Evolutionary conservation across 495 filamentous ascomycete species (phyloP).

Genomic region (Penicillium subrubescens): DNA sequence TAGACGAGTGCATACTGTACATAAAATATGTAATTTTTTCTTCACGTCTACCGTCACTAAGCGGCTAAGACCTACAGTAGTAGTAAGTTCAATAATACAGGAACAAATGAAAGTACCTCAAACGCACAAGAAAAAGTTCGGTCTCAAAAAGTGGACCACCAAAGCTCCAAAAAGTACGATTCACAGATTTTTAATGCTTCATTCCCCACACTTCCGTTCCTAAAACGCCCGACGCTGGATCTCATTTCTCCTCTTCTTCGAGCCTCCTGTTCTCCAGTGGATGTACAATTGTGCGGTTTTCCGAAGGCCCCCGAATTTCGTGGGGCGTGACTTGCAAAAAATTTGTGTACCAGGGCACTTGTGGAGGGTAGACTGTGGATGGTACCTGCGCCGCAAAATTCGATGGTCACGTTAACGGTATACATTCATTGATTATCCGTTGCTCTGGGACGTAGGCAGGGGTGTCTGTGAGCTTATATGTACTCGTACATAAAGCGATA

Average conservation of each 20-base stretch:
- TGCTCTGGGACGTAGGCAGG: neutral
- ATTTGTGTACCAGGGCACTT: neutral
- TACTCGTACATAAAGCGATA: neutral
- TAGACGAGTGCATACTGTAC: neutral
- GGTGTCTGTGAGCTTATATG: neutral
- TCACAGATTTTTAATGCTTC: neutral
- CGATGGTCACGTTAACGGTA: neutral
- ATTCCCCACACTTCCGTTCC: conserved; percentile 19
- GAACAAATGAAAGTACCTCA: neutral
- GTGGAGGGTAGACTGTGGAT: neutral
- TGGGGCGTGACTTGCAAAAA: neutral
- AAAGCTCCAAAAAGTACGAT: neutral
- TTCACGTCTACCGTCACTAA: neutral
- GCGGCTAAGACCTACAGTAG: neutral
- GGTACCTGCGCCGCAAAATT: neutral
- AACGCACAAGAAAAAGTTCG: neutral
- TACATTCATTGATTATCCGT: neutral
- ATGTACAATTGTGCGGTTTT: neutral
- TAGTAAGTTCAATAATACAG: no score
- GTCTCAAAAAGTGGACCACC: conserved; percentile 13
- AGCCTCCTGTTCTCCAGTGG: conserved; percentile 17
- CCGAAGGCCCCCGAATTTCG: conserved; percentile 21
- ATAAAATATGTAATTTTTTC: neutral
- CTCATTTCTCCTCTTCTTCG: neutral
- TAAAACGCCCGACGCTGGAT: conserved; percentile 29